These are phyloP conservation scores for Boechera divaricarpa DNA, from an alignment of 345 rosid species.

Conservation along the genomic window DNA sequence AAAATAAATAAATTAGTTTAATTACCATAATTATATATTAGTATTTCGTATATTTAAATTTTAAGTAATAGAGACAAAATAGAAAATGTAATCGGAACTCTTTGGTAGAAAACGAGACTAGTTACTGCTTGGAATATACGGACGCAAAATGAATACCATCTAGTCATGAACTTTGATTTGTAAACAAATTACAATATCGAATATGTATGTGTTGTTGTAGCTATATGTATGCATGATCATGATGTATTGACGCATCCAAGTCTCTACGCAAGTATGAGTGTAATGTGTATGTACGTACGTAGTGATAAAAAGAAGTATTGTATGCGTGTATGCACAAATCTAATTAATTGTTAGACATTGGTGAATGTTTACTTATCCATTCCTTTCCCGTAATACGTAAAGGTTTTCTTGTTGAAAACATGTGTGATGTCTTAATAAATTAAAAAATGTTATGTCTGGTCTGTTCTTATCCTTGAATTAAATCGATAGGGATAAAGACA, in stretches of 20 bases:
- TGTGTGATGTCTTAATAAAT: constrained; percentile 15
- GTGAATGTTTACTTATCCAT: not conserved
- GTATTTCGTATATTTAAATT: too few relatives aligned
- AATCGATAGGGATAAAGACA: constrained; percentile 13
- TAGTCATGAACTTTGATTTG: too few relatives aligned
- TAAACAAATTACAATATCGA: too few relatives aligned
- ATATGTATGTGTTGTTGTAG: too few relatives aligned
- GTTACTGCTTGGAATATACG: too few relatives aligned
- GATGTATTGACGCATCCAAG: too few relatives aligned
- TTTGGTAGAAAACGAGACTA: not conserved
- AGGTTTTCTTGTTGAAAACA: not conserved
- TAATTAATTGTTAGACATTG: not conserved
- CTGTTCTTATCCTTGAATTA: constrained; percentile 6
- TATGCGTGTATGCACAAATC: not conserved
- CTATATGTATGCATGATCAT: too few relatives aligned
- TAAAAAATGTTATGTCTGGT: not conserved
- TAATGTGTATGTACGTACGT: not conserved
- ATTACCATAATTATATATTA: too few relatives aligned
- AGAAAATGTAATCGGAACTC: not conserved
- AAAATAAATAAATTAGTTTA: too few relatives aligned
- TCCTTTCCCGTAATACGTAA: not conserved
- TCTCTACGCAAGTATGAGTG: too few relatives aligned
- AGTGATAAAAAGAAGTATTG: not conserved
- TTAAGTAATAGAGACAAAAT: not conserved
- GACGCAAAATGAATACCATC: too few relatives aligned